Percentiles rank a stretch among this genome's conserved stretches.
These are phyloP conservation scores for Lojkania enalia DNA, from an alignment of 2,329 filamentous ascomycete species.

Conservation along the genomic window DNA sequence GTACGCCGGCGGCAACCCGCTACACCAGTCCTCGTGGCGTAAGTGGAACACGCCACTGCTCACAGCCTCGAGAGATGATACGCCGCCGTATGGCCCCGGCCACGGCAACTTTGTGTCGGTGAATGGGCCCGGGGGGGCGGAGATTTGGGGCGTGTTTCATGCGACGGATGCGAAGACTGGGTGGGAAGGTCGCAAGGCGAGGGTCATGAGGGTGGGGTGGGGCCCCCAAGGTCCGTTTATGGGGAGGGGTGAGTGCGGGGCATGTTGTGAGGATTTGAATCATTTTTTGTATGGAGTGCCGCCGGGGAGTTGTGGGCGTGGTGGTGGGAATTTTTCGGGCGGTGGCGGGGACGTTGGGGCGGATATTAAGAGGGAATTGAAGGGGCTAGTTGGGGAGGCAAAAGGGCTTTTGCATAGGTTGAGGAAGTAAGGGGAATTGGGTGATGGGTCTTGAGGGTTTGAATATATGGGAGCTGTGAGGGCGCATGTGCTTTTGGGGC, in stretches of 20 bases:
- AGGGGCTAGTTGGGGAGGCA: constrained; percentile 21
- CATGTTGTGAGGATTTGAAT: constrained; percentile 36
- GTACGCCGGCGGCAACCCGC: constrained; percentile 47
- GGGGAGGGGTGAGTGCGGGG: constrained; percentile 46
- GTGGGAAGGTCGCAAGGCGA: constrained; percentile 50
- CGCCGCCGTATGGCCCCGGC: constrained; percentile 50
- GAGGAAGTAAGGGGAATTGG: constrained; percentile 3
- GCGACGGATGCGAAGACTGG: constrained; percentile 52
- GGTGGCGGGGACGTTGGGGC: neutral
- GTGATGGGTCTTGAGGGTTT: constrained; percentile 2
- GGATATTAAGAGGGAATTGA: constrained; percentile 6
- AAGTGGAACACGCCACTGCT: constrained; percentile 48
- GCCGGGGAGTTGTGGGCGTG: constrained; percentile 6
- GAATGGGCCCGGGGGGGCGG: constrained; percentile 36
- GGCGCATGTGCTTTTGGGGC: no score
- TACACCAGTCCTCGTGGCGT: constrained; percentile 43
- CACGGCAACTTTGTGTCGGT: constrained; percentile 51
- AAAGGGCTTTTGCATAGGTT: constrained; percentile 8
- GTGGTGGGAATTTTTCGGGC: constrained; percentile 1
- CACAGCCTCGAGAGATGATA: constrained; percentile 36
- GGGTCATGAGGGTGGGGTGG: constrained; percentile 50
- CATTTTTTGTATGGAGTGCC: constrained; percentile 34
- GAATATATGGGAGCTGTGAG: no score
- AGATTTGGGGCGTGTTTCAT: constrained; percentile 51
- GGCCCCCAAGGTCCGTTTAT: constrained; percentile 45